Conservation (phyloP, 1,139 yeast species). For the Geotrichum klebahnii region DNA sequence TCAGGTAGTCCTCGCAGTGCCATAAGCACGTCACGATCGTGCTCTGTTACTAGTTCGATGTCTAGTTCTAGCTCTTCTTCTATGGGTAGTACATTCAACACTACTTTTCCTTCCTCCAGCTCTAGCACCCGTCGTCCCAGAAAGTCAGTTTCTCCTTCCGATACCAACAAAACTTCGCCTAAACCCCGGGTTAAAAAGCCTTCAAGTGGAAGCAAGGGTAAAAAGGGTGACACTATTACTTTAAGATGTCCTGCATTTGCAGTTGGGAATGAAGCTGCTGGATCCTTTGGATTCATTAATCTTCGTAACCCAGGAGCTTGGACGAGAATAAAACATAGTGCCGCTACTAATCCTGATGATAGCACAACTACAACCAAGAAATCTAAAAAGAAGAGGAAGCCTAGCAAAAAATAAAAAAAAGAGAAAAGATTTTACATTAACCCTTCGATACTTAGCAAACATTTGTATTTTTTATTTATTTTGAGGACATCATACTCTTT, state of each 20-base stretch:
- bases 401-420: background rate
- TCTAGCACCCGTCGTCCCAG: too few relatives aligned
- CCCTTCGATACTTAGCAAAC: too few relatives aligned
- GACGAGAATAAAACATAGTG: slow-evolving; percentile 4
- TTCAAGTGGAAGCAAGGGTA: background rate
- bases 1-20: too few relatives aligned
- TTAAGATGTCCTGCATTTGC: slow-evolving; percentile 1
- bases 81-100: background rate
- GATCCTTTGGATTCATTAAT: slow-evolving; percentile 10
- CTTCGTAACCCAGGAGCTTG: slow-evolving; percentile 10
- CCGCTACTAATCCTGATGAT: background rate
- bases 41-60: too few relatives aligned
- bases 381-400: background rate
- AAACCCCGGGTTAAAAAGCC: background rate
- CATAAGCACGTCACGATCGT: too few relatives aligned
- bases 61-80: too few relatives aligned
- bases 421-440: too few relatives aligned
- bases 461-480: too few relatives aligned
- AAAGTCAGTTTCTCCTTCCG: background rate
- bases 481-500: too few relatives aligned
- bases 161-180: background rate
- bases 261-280: background rate
- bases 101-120: too few relatives aligned
- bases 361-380: background rate
- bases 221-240: slow-evolving; percentile 6